Evolutionary conservation across 441 rosid genomes (phyloP).

Genomic region (Populus trichocarpa): DNA sequence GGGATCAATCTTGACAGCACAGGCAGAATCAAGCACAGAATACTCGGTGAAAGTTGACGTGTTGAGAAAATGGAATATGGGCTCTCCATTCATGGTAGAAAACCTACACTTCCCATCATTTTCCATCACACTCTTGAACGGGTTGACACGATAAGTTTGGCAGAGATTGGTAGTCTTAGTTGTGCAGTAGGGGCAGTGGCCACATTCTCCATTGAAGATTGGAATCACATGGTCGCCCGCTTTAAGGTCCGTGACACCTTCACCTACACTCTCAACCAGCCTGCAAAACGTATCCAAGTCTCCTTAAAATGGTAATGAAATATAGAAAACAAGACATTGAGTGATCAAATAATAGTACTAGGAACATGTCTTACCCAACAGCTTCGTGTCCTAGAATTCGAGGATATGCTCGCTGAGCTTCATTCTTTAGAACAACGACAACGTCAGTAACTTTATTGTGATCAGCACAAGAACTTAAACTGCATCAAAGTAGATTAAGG

Average conservation of each 20-base stretch:
- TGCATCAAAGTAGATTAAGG: background rate
- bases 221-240: slow-evolving; percentile 47
- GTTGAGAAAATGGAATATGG: slow-evolving; percentile 40
- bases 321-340: too few relatives aligned
- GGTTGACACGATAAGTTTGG: slow-evolving; percentile 30
- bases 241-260: slow-evolving; percentile 36
- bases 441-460: background rate
- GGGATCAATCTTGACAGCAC: slow-evolving; percentile 40
- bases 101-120: slow-evolving; percentile 42
- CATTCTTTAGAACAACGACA: slow-evolving; percentile 22
- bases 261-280: slow-evolving; percentile 43
- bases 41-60: slow-evolving; percentile 49
- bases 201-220: slow-evolving; percentile 46
- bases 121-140: slow-evolving; percentile 37
- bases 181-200: slow-evolving; percentile 37
- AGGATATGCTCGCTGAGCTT: slow-evolving; percentile 39
- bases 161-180: slow-evolving; percentile 41
- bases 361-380: slow-evolving; percentile 28
- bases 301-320: background rate
- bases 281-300: slow-evolving; percentile 1
- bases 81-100: slow-evolving; percentile 29
- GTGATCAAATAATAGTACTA: too few relatives aligned
- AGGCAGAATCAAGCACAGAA: slow-evolving; percentile 38
- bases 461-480: background rate
- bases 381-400: slow-evolving; percentile 51